Percentiles rank a stretch among this genome's conserved stretches.
Evolutionary conservation across 1,284 basidiomycete species (phyloP).

Genomic region (Vanrija pseudolonga): DNA sequence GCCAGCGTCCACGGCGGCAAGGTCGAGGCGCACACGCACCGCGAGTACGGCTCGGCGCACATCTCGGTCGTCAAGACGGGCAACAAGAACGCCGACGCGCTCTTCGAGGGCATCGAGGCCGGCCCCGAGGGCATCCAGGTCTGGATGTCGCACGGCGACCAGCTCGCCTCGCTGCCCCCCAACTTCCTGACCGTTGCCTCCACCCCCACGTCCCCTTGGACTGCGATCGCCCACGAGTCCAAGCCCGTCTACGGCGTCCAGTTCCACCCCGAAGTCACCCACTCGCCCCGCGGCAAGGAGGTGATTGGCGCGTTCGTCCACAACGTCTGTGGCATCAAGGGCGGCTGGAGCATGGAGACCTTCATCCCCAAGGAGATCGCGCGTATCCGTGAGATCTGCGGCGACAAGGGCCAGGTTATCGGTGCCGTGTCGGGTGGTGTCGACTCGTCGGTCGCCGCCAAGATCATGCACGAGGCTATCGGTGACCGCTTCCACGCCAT

Average conservation of each 20-base stretch:
- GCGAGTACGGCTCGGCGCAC: conserved; percentile 92
- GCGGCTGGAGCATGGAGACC: conserved; percentile 94
- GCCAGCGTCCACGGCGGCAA: conserved; percentile 84
- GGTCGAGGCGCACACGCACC: conserved; percentile 82
- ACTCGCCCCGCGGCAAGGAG: conserved; percentile 84
- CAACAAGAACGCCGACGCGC: conserved; percentile 61
- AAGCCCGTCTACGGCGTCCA: conserved; percentile 95
- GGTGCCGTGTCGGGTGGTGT: conserved; percentile 98
- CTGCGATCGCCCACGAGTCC: conserved; percentile 85
- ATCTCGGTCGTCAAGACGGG: conserved; percentile 71
- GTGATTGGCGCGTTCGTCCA: conserved; percentile 85
- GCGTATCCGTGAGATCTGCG: conserved; percentile 92
- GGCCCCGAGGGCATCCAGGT: conserved; percentile 68
- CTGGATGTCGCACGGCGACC: conserved; percentile 99
- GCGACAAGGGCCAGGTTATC: conserved; percentile 90
- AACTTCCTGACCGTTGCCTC: conserved; percentile 84
- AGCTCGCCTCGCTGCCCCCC: conserved; percentile 75
- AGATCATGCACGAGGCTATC: conserved; percentile 99
- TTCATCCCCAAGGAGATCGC: conserved; percentile 98
- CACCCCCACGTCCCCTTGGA: conserved; percentile 85
- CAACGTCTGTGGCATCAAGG: conserved; percentile 75
- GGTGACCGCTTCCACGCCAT: conserved; percentile 98
- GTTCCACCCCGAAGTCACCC: conserved; percentile 98
- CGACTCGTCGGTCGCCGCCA: conserved; percentile 96
- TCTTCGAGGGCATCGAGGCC: conserved; percentile 76